Conservation (phyloP, 768 basidiomycete species). For the Lanmaoa rubissima region DNA sequence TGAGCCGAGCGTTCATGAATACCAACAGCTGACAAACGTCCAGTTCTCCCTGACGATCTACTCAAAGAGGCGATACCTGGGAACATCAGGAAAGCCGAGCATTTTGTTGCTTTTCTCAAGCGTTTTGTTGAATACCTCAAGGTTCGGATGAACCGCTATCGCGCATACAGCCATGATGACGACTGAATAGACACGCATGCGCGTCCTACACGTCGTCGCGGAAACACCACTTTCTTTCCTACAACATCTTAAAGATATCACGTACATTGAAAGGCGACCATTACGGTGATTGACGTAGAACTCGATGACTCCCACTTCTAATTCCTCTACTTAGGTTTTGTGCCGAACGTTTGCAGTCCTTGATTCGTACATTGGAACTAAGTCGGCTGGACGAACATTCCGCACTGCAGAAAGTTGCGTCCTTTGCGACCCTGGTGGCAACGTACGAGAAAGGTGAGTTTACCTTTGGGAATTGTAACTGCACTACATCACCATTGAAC, state of each 20-base stretch:
- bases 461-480: background rate
- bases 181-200: slow-evolving; percentile 84
- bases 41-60: slow-evolving; percentile 92
- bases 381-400: slow-evolving; percentile 89
- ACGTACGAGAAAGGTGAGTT: slow-evolving; percentile 92
- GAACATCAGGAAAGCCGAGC: slow-evolving; percentile 97
- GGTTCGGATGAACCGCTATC: slow-evolving; percentile 39
- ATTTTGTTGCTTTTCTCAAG: slow-evolving; percentile 97
- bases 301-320: background rate
- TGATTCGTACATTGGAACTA: slow-evolving; percentile 90
- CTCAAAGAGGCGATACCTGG: slow-evolving; percentile 95
- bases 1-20: background rate
- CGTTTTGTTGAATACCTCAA: slow-evolving; percentile 99
- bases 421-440: slow-evolving; percentile 93
- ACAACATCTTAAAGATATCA: slow-evolving; percentile 98
- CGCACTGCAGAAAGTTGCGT: slow-evolving; percentile 91
- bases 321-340: slow-evolving; percentile 66
- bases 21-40: background rate
- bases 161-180: slow-evolving; percentile 9
- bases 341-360: slow-evolving; percentile 90
- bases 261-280: slow-evolving; percentile 94
- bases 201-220: slow-evolving; percentile 98
- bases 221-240: slow-evolving; percentile 97
- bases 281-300: slow-evolving; percentile 58
- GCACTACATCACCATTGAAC: background rate